Evolutionary conservation across 139 green algal species (phyloP).

Genomic region (Chlorella vulgaris): DNA sequence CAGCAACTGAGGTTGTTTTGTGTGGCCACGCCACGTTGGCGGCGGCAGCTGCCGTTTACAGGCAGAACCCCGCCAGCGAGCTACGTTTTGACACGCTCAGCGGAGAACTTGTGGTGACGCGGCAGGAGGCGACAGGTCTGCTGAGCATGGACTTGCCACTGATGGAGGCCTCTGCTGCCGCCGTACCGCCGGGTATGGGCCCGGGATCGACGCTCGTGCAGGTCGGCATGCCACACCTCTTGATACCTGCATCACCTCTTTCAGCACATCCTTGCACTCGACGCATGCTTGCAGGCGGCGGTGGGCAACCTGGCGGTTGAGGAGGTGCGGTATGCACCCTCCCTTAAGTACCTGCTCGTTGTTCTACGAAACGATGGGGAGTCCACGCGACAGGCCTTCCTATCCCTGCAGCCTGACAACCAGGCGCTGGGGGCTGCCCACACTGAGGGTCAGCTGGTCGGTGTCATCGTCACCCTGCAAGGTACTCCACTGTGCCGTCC

Average conservation of each 20-base stretch:
- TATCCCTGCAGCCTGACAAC: slow-evolving; percentile 47
- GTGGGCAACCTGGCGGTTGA: background rate
- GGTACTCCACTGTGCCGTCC: too few relatives aligned
- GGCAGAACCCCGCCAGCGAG: background rate
- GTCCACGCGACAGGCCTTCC: slow-evolving; percentile 34
- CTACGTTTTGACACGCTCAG: slow-evolving; percentile 44
- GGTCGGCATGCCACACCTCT: too few relatives aligned
- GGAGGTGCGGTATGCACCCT: slow-evolving; percentile 16
- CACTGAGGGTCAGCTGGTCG: slow-evolving; percentile 4
- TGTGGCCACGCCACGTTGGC: slow-evolving; percentile 78
- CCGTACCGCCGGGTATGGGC: slow-evolving; percentile 7
- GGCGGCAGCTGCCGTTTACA: slow-evolving; percentile 29
- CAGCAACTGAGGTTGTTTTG: slow-evolving; percentile 46
- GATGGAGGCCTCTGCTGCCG: background rate
- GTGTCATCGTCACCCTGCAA: slow-evolving; percentile 36
- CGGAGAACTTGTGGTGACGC: slow-evolving; percentile 35
- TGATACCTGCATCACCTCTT: too few relatives aligned
- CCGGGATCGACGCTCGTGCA: background rate
- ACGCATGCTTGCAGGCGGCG: background rate
- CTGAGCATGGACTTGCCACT: slow-evolving; percentile 42
- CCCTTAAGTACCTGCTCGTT: slow-evolving; percentile 40
- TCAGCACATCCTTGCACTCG: too few relatives aligned
- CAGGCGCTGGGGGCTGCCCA: slow-evolving; percentile 16
- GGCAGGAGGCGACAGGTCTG: background rate
- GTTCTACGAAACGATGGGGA: slow-evolving; percentile 14